These are phyloP conservation scores for Podospora pseudopauciseta DNA, from an alignment of 495 filamentous ascomycete species.

Conservation along the genomic window DNA sequence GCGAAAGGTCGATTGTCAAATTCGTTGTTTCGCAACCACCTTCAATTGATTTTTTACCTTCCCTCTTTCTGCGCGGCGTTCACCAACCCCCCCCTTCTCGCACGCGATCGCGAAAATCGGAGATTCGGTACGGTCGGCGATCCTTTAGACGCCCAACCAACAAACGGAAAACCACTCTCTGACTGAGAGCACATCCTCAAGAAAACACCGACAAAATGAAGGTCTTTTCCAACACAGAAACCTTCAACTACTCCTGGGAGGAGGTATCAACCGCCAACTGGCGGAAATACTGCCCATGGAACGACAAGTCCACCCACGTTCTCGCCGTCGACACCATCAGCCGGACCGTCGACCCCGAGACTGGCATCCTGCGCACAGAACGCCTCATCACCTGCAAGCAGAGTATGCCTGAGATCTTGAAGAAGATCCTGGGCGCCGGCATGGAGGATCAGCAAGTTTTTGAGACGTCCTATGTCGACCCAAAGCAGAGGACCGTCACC, in stretches of 20 bases:
- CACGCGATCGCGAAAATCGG: slow-evolving; percentile 23
- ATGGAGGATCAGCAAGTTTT: slow-evolving; percentile 77
- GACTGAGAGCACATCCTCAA: background rate
- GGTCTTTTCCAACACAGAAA: slow-evolving; percentile 82
- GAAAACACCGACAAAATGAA: slow-evolving; percentile 63
- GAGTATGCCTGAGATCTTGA: slow-evolving; percentile 81
- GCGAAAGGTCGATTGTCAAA: slow-evolving; percentile 28
- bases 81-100: background rate
- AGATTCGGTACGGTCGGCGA: slow-evolving; percentile 15
- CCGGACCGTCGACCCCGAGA: slow-evolving; percentile 70
- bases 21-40: background rate
- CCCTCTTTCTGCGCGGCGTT: slow-evolving; percentile 7
- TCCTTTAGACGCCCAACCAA: slow-evolving; percentile 2
- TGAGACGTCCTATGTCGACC: slow-evolving; percentile 93
- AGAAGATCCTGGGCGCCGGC: slow-evolving; percentile 64
- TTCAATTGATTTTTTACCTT: background rate
- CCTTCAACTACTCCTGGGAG: slow-evolving; percentile 96
- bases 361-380: slow-evolving; percentile 91
- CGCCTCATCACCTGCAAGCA: slow-evolving; percentile 95
- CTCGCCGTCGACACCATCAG: slow-evolving; percentile 89
- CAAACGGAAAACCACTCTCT: background rate
- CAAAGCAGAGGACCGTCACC: slow-evolving; percentile 72
- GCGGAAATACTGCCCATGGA: slow-evolving; percentile 98
- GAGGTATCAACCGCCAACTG: slow-evolving; percentile 99
- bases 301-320: slow-evolving; percentile 90